A percentile compares a stretch with the other conserved stretches of the same genome.
Evolutionary conservation across 495 filamentous ascomycete species (phyloP).

Genomic region (Xylaria nigripes): DNA sequence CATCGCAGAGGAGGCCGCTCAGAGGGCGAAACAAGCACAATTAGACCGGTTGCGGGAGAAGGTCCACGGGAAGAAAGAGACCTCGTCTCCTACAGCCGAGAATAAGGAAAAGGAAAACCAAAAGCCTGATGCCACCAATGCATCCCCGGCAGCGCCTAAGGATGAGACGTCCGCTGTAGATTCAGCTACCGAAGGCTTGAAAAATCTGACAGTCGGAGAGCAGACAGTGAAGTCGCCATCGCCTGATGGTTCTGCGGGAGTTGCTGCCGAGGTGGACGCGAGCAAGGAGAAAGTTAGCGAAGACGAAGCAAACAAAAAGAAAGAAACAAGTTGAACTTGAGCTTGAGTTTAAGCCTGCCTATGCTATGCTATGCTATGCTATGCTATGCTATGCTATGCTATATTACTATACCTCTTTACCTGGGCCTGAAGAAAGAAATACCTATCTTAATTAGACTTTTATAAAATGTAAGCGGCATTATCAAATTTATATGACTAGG

Average conservation of each 20-base stretch:
- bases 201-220: constrained; percentile 7
- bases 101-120: constrained; percentile 28
- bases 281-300: constrained; percentile 17
- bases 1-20: constrained; percentile 62
- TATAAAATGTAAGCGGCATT: too few relatives aligned
- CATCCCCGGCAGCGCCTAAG: background rate
- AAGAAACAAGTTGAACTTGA: constrained; percentile 3
- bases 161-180: constrained; percentile 1
- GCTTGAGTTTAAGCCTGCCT: too few relatives aligned
- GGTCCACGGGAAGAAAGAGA: constrained; percentile 29
- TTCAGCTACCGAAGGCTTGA: constrained; percentile 6
- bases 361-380: too few relatives aligned
- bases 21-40: constrained; percentile 50
- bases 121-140: constrained; percentile 14
- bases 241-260: constrained; percentile 13
- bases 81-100: constrained; percentile 17
- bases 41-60: constrained; percentile 36
- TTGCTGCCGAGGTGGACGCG: constrained; percentile 26
- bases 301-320: constrained; percentile 1
- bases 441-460: too few relatives aligned
- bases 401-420: too few relatives aligned
- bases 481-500: too few relatives aligned
- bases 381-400: too few relatives aligned
- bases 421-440: too few relatives aligned
- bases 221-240: constrained; percentile 24